These are phyloP conservation scores for Fusarium virguliforme DNA, from an alignment of 2,329 filamentous ascomycete genomes.

Conservation along the genomic window DNA sequence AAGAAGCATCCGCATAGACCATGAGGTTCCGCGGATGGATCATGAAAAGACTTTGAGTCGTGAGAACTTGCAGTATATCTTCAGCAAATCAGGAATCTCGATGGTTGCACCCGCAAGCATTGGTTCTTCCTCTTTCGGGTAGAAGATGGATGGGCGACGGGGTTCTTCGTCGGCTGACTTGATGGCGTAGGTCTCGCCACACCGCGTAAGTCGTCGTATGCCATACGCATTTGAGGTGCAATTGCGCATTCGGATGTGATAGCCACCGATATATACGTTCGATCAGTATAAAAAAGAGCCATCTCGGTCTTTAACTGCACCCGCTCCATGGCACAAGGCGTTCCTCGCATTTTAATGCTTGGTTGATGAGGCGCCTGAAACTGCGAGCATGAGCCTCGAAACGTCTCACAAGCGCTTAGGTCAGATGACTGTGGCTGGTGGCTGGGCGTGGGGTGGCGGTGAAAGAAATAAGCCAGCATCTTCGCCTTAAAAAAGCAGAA, in stretches of 20 bases:
- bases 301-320: not conserved
- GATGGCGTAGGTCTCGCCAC: constrained; percentile 7
- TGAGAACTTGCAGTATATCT: too few relatives aligned
- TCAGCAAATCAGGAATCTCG: too few relatives aligned
- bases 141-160: not conserved
- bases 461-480: not conserved
- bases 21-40: too few relatives aligned
- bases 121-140: not conserved
- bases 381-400: not conserved
- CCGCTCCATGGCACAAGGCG: not conserved
- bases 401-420: not conserved
- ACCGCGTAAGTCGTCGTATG: not conserved
- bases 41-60: too few relatives aligned
- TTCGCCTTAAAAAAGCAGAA: not conserved
- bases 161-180: not conserved
- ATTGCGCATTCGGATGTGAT: constrained; percentile 7
- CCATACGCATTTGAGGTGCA: not conserved
- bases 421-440: not conserved
- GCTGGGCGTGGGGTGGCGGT: not conserved
- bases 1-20: not conserved
- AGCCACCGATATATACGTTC: not conserved
- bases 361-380: not conserved
- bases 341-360: not conserved
- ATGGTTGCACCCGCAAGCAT: not conserved
- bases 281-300: not conserved